Evolutionary conservation across 305 asterid species (phyloP).

Genomic region (Fraxinus albicans): DNA sequence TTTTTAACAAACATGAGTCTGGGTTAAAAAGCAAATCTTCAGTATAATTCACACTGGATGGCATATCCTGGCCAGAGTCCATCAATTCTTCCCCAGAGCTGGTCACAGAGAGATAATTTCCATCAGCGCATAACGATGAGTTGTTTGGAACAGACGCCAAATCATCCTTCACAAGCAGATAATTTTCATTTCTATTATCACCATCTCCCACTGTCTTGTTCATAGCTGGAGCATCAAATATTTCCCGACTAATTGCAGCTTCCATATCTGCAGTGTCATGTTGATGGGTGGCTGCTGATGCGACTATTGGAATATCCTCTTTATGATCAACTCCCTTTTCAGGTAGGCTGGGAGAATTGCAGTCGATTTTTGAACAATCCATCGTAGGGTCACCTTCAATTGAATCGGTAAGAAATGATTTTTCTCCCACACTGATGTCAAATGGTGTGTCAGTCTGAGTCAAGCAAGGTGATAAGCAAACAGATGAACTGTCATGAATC

Average conservation of each 20-base stretch:
- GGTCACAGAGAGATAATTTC: slow-evolving; percentile 27
- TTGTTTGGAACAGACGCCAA: slow-evolving; percentile 22
- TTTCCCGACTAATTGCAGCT: slow-evolving; percentile 24
- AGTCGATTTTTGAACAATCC: slow-evolving; percentile 32
- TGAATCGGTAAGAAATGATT: slow-evolving; percentile 25
- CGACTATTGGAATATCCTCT: slow-evolving; percentile 30
- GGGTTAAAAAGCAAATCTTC: slow-evolving; percentile 43
- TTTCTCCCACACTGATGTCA: slow-evolving; percentile 9
- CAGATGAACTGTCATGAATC: background rate
- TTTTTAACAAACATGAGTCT: slow-evolving; percentile 31
- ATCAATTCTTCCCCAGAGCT: slow-evolving; percentile 38
- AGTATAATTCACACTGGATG: slow-evolving; percentile 43
- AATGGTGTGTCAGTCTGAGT: slow-evolving; percentile 4
- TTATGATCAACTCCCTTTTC: slow-evolving; percentile 35
- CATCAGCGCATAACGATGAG: slow-evolving; percentile 31
- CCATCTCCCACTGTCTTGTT: slow-evolving; percentile 32
- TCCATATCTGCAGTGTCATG: slow-evolving; percentile 21
- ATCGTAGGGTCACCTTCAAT: slow-evolving; percentile 30
- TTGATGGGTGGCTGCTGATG: slow-evolving; percentile 25
- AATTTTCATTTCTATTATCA: slow-evolving; percentile 5
- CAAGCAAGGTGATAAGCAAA: slow-evolving; percentile 23
- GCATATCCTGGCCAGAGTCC: slow-evolving; percentile 37
- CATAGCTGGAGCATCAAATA: slow-evolving; percentile 21
- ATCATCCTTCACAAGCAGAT: slow-evolving; percentile 29
- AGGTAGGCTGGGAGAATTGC: slow-evolving; percentile 28